These are phyloP conservation scores for Komagataella phaffii DNA, from an alignment of 805 yeast genomes.

Conservation along the genomic window DNA sequence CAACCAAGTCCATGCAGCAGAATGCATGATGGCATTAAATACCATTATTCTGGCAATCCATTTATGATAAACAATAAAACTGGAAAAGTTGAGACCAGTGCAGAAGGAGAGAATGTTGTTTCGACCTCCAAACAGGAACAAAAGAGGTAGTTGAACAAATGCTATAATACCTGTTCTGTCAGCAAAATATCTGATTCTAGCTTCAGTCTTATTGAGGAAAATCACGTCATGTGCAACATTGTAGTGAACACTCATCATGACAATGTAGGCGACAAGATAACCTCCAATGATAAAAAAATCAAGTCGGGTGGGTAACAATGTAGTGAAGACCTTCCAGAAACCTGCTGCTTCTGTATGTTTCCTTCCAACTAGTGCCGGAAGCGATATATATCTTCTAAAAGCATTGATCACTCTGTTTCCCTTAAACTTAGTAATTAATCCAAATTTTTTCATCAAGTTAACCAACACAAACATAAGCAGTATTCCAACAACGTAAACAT, in stretches of 20 bases:
- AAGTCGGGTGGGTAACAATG: constrained; percentile 18
- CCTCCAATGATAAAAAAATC: constrained; percentile 17
- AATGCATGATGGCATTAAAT: constrained; percentile 31
- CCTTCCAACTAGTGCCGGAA: constrained; percentile 24
- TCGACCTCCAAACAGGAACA: constrained; percentile 47
- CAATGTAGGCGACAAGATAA: constrained; percentile 12
- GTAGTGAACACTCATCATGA: constrained; percentile 9
- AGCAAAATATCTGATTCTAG: constrained; percentile 22
- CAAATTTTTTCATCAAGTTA: constrained; percentile 17
- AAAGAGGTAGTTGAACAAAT: constrained; percentile 33
- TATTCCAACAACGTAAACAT: constrained; percentile 23
- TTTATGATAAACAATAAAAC: constrained; percentile 45
- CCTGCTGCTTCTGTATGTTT: constrained; percentile 7
- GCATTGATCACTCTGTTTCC: constrained; percentile 17
- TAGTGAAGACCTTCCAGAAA: constrained; percentile 6
- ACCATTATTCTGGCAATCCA: constrained; percentile 36
- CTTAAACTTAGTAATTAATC: constrained; percentile 16
- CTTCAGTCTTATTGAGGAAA: constrained; percentile 11
- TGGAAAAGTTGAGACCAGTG: constrained; percentile 42
- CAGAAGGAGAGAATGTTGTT: constrained; percentile 47
- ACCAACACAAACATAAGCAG: constrained; percentile 20
- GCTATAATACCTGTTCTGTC: constrained; percentile 41
- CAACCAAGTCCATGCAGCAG: constrained; percentile 12
- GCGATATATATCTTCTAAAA: constrained; percentile 19
- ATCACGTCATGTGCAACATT: constrained; percentile 3